Evolutionary conservation across 1,284 basidiomycete species (phyloP).

Genomic region (Microbotryum intermedium): DNA sequence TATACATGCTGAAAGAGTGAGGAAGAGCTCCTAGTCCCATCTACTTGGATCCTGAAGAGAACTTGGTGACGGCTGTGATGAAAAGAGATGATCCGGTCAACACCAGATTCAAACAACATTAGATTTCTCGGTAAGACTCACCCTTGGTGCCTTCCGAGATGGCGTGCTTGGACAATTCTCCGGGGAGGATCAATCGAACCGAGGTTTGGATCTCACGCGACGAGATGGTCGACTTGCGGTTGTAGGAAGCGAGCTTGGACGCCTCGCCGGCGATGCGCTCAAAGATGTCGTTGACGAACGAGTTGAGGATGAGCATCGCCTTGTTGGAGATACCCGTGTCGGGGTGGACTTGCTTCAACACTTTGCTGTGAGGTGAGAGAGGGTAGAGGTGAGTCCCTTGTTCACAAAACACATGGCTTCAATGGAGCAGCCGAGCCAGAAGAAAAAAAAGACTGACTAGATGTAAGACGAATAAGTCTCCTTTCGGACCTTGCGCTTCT

Average conservation of each 20-base stretch:
- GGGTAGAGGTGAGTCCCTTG: neutral
- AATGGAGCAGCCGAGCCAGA: neutral
- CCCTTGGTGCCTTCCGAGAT: slow-evolving; percentile 71
- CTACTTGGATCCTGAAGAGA: slow-evolving; percentile 45
- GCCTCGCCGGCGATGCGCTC: slow-evolving; percentile 39
- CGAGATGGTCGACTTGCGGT: slow-evolving; percentile 89
- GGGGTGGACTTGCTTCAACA: slow-evolving; percentile 51
- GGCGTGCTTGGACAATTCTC: slow-evolving; percentile 70
- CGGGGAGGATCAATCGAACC: slow-evolving; percentile 80
- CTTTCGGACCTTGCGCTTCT: slow-evolving; percentile 62
- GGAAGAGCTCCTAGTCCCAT: neutral
- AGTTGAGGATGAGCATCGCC: slow-evolving; percentile 42
- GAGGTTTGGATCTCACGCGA: slow-evolving; percentile 76
- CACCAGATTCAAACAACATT: too few relatives aligned
- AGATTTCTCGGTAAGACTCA: too few relatives aligned
- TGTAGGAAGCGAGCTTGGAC: slow-evolving; percentile 70
- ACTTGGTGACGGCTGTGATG: slow-evolving; percentile 46
- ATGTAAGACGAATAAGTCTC: slow-evolving; percentile 26
- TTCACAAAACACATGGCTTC: neutral
- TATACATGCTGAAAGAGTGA: too few relatives aligned
- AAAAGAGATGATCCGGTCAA: too few relatives aligned
- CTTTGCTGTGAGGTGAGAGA: slow-evolving; percentile 38
- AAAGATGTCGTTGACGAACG: slow-evolving; percentile 45
- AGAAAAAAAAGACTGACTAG: neutral
- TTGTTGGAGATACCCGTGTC: slow-evolving; percentile 46